Evolutionary conservation across 208 protist species (phyloP), one percentile per base, ranked within the genome.

Genomic region (Spongospora subterranea): DNA sequence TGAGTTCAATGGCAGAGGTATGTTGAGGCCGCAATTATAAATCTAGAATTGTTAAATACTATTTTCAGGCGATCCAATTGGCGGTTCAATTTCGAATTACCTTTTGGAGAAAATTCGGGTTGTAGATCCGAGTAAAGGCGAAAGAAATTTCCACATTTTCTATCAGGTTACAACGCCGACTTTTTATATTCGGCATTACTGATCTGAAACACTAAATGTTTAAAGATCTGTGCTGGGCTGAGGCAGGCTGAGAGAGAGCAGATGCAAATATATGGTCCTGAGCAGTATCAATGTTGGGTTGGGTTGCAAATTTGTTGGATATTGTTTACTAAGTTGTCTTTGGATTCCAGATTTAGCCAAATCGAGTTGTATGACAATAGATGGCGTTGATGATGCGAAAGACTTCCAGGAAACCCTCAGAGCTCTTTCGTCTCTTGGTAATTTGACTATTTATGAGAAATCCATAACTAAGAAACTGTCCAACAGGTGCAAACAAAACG

Each of bases 131-230:
- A 0, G 13, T 40, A 0, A 35, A n/a, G 89, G 89, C 40, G 92
- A 93, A 89, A 77, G 92, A 46, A 91, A 91, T 0, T 93, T 90
- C 89, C 92, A 93, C 60, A 89, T 93, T 38, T 71, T 93, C 50
- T 93, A 93, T 64, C 88, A 92, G 76, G 32, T 93, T 45, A 77
- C 64, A 60, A 45, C n/a, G n/a, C n/a, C n/a, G n/a, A 29, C 39
- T 41, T 6, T n/a, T 88, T 88, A 88, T 46, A 50, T 41, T n/a
- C 6, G 6, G 40, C 43, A 88, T 50, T 6, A 6, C 13, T 6
- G 50, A 29, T 60, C 24, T 6, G 50, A 24, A 60, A 29, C 24
- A 6, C 50, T 60, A 6, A 60, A 29, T 60, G 50, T 24, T 60
- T 60, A 6, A 6, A 60, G 50, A n/a, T 82, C n/a, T 82, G 71